These are phyloP conservation scores for Aspergillus novofumigatus DNA, from an alignment of 2,329 filamentous ascomycete species.

Conservation along the genomic window DNA sequence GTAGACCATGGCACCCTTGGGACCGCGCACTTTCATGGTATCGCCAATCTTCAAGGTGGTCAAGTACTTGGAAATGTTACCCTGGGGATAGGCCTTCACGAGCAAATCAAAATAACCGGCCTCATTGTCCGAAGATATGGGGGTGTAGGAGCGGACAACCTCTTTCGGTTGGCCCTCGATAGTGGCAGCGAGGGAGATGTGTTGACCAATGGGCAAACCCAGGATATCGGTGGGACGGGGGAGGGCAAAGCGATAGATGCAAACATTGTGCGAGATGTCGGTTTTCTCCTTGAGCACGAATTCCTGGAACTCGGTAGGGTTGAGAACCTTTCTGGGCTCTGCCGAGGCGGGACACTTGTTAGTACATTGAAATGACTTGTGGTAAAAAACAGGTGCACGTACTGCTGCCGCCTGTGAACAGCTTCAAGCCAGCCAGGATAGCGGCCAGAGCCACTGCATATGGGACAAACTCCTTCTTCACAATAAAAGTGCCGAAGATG, in stretches of 20 bases:
- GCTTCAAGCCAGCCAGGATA: constrained; percentile 65
- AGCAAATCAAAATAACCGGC: constrained; percentile 92
- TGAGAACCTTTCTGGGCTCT: constrained; percentile 79
- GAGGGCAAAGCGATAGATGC: constrained; percentile 94
- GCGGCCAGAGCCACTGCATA: constrained; percentile 66
- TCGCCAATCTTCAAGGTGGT: constrained; percentile 77
- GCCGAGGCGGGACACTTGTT: constrained; percentile 14
- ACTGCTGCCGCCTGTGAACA: constrained; percentile 65
- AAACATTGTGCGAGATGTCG: constrained; percentile 94
- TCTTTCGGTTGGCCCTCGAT: constrained; percentile 75
- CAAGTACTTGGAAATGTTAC: constrained; percentile 95
- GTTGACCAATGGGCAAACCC: constrained; percentile 95
- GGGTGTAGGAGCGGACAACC: constrained; percentile 87
- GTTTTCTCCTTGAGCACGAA: constrained; percentile 95
- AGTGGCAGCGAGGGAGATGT: constrained; percentile 89
- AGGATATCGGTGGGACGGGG: constrained; percentile 75
- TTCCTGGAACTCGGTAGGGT: constrained; percentile 82
- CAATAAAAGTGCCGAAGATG: constrained; percentile 68
- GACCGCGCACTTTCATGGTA: constrained; percentile 83
- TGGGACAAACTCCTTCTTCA: constrained; percentile 72
- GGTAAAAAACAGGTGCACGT: constrained; percentile 37
- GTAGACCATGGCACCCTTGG: constrained; percentile 98
- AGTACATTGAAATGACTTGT: constrained; percentile 3
- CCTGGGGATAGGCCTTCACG: constrained; percentile 95
- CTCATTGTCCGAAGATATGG: constrained; percentile 83